Conservation (phyloP, 352 stramenopile genomes). For the Globisporangium apiculatum region DNA sequence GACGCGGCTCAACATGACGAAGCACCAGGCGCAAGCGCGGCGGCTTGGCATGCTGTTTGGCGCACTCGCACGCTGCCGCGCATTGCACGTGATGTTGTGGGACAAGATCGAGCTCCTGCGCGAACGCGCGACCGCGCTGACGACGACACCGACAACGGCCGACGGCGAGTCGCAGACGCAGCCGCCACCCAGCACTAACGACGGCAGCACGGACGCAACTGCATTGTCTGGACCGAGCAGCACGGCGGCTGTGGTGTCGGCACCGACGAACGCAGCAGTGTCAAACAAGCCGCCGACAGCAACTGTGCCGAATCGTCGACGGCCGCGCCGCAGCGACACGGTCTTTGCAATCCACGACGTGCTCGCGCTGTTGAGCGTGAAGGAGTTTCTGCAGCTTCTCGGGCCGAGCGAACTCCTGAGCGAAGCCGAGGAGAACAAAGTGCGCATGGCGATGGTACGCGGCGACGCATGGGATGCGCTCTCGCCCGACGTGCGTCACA, state of each 20-base stretch:
- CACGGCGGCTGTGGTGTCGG: not conserved
- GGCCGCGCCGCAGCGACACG: conserved; percentile 10
- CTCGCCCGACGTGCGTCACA: conserved; percentile 27
- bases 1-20: conserved; percentile 43
- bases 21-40: conserved; percentile 64
- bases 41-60: conserved; percentile 69
- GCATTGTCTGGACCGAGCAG: no score
- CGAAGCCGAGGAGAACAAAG: conserved; percentile 50
- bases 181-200: not conserved
- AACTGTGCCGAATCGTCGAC: no score
- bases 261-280: not conserved
- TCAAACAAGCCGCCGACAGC: not conserved
- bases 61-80: conserved; percentile 56
- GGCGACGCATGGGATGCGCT: conserved; percentile 46
- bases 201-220: not conserved
- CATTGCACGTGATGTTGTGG: conserved; percentile 64
- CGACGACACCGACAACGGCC: not conserved
- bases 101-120: conserved; percentile 27
- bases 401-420: conserved; percentile 56
- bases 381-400: conserved; percentile 71
- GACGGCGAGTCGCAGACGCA: not conserved
- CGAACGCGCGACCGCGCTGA: conserved; percentile 2
- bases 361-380: conserved; percentile 49
- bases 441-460: conserved; percentile 33
- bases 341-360: conserved; percentile 68